A percentile compares a stretch with the other conserved stretches of the same genome.
Evolutionary conservation across 2,329 filamentous ascomycete species (phyloP).

Genomic region (Exophiala xenobiotica): DNA sequence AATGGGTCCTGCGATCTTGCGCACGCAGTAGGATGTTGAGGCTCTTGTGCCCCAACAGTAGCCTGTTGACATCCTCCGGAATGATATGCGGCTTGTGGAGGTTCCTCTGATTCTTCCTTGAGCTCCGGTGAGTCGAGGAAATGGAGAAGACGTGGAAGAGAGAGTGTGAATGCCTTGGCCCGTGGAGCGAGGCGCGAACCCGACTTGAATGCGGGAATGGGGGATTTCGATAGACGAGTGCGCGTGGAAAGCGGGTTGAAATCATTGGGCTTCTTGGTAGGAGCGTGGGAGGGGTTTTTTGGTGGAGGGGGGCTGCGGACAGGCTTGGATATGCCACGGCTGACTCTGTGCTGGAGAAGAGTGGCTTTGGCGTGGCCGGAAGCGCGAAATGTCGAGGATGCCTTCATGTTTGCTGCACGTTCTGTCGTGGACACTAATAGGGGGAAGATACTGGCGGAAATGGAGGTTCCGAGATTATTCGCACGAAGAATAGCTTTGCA

Average conservation of each 20-base stretch:
- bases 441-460: background rate
- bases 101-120: too few relatives aligned
- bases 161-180: background rate
- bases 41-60: too few relatives aligned
- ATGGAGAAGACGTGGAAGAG: background rate
- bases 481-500: background rate
- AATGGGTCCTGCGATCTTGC: too few relatives aligned
- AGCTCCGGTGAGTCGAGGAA: too few relatives aligned
- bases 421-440: background rate
- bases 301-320: background rate
- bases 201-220: background rate
- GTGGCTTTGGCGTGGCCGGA: background rate
- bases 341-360: background rate
- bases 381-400: background rate
- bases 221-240: background rate
- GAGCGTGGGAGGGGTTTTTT: background rate
- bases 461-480: background rate
- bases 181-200: background rate
- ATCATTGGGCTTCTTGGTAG: background rate
- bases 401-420: background rate
- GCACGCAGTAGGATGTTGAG: too few relatives aligned
- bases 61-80: too few relatives aligned
- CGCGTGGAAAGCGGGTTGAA: background rate
- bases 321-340: background rate
- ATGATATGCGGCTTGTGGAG: too few relatives aligned